phyloP scores from a whole-genome alignment of 352 stramenopile genomes.

The Globisporangium paddicum region DNA sequence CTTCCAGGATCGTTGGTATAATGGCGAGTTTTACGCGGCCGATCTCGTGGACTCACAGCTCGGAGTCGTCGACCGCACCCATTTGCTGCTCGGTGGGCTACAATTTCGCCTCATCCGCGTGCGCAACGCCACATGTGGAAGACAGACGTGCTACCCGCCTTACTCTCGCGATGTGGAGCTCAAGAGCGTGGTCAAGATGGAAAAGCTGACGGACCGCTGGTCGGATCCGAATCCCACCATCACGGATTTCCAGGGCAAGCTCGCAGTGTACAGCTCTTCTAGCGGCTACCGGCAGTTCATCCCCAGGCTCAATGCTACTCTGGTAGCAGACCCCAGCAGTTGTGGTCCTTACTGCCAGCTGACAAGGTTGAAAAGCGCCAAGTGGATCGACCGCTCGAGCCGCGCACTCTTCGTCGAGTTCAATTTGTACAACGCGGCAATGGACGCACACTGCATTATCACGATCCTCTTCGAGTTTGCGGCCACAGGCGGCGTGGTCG shows the following conservation, averaged over 20 bases:
- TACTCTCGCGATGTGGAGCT: conserved; percentile 24
- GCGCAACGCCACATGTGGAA: conserved; percentile 15
- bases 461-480: conserved; percentile 57
- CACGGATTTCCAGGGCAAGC: conserved; percentile 15
- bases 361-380: conserved; percentile 17
- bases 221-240: conserved; percentile 12
- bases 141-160: conserved; percentile 28
- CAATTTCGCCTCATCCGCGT: conserved; percentile 52
- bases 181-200: conserved; percentile 10
- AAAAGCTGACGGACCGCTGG: conserved; percentile 27
- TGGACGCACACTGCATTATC: conserved; percentile 42
- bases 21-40: conserved; percentile 37
- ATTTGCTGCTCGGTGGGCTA: conserved; percentile 57
- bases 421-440: conserved; percentile 58
- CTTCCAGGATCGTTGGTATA: conserved; percentile 55
- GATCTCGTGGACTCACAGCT: conserved; percentile 43
- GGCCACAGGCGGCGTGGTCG: conserved; percentile 28
- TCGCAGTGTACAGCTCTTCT: conserved; percentile 28
- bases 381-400: conserved; percentile 51
- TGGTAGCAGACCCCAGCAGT: neutral
- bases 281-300: conserved; percentile 22
- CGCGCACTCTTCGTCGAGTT: conserved; percentile 53
- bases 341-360: conserved; percentile 42
- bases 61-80: conserved; percentile 36
- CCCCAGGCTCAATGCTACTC: conserved; percentile 9